Conservation (phyloP, 2,329 filamentous ascomycete species). For the Cladorrhinum sp. region DNA sequence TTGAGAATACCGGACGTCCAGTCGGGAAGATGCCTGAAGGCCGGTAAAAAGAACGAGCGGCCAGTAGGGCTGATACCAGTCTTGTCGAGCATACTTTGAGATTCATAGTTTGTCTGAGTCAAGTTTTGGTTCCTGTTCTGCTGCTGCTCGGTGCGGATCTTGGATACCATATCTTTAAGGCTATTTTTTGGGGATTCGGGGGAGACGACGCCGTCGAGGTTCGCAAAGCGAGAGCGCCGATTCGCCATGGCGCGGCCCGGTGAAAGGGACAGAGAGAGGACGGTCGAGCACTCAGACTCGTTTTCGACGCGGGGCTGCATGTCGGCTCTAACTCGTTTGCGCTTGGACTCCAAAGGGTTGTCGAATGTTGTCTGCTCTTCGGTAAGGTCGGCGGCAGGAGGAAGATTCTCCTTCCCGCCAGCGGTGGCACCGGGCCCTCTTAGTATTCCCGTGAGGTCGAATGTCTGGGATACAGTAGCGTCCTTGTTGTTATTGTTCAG, state of each 20-base stretch:
- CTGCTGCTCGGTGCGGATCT: constrained; percentile 28
- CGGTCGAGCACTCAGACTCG: constrained; percentile 48
- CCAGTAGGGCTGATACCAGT: constrained; percentile 40
- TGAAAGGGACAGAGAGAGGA: constrained; percentile 42
- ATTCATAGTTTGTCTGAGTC: constrained; percentile 2
- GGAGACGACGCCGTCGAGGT: constrained; percentile 13
- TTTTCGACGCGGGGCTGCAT: constrained; percentile 55
- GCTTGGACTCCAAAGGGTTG: constrained; percentile 37
- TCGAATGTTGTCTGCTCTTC: constrained; percentile 29
- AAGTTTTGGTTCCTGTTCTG: constrained; percentile 9
- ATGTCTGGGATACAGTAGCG: constrained; percentile 20
- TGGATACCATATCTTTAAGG: constrained; percentile 29
- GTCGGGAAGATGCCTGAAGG: constrained; percentile 54
- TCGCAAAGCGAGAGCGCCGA: constrained; percentile 29
- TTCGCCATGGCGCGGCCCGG: constrained; percentile 27
- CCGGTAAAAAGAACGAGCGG: constrained; percentile 54
- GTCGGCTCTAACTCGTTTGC: constrained; percentile 43
- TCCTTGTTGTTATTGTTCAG: constrained; percentile 16
- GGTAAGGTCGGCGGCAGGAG: constrained; percentile 36
- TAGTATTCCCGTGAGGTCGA: constrained; percentile 27
- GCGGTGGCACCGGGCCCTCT: constrained; percentile 37
- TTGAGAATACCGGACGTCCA: constrained; percentile 55
- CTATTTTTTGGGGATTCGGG: constrained; percentile 24
- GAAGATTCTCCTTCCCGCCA: constrained; percentile 47
- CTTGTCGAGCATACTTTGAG: constrained; percentile 16